Base-by-base conservation (phyloP, 2,329 filamentous ascomycete species). In the Botrytis deweyae region DNA sequence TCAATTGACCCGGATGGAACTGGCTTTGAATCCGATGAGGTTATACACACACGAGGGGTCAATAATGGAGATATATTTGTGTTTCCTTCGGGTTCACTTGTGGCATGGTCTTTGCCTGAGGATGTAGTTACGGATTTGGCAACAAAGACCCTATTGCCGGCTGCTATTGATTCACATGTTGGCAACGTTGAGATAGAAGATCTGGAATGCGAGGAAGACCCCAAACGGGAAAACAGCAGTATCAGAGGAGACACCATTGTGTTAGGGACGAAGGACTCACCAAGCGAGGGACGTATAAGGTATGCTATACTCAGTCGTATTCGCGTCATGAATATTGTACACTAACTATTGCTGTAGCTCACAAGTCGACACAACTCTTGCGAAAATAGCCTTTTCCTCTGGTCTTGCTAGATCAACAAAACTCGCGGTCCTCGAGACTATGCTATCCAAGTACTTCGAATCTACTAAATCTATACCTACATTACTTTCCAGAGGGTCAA, bases 381-480 rank as follows among this genome's bases (percentile, higher is more conserved):
- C 95, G 78, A 98, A 98, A 81, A 95, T 98, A 76, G 96, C 96
- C 62, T 98, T 98, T 82, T 98, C 95, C 0, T 98, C 94, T 0
- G 95, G 95, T 2, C 88, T 99, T 16, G 95, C 96, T 8, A 89
- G 96, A 72, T 96, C 92, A 79, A 98, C 96, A 9, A 98, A 98
- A 82, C 88, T 99, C 20, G 95, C 94, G 55, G 94, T 97, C 4
- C 88, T 99, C 36, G 96, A 99, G 83, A 92, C 90, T 70, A 88
- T 93, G 55, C 87, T 98, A 25, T 90, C 89, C 59, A 89, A 90
- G 70, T 98, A 98, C 83, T 95, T 98, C 78, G 90, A 94, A 79
- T 94, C 92, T 70, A 98, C 95, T 0, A 90, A 93, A 75, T 87
- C 89, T 70, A 97, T 98, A 75, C 93, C 95, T 10, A 89, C 89